Evolutionary conservation across 73 alveolate species (phyloP), one percentile per base, ranked within the genome.

Genomic region (Paramecium bursaria): DNA sequence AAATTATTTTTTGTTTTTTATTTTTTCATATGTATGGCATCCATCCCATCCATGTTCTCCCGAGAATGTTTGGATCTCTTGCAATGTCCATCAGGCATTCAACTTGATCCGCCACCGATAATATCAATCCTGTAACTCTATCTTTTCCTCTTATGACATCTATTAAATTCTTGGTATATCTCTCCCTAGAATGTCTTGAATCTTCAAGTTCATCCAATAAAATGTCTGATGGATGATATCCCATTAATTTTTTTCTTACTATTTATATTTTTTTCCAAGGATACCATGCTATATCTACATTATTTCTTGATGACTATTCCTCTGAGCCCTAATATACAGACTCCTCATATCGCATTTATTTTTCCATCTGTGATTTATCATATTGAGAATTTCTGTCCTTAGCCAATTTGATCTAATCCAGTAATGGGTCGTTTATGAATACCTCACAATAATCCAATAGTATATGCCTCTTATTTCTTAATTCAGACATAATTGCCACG

Each of bases 21-120:
- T 22, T 14, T 33, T 44, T 21, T 97, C 91, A 95, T 33, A 97
- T 91, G 74, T 87, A 91, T 29, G 99, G 97, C 15, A 94, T 60
- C 99, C 99, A 97, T 25, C 98, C 99, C 2, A 95, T 90, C 99
- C 99, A 97, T 52, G 95, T 88, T 87, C 99, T 91, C 52, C 99
- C 99, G 11, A 94, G 87, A 54, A 94, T 94, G 85, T 97, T 93
- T 47, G 99, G 99, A 86, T 97, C 99, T 23, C 95, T 86, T 0
- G 99, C 97, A 57, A 87, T 91, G 61, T 97, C 99, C 31, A 95
- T 94, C 48, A 97, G 75, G 86, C 96, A 90, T 67, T 97, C 99
- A 2, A 97, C 98, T 80, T 94, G 97, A 60, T 92, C 91, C 44
- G 91, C 98, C 14, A 95, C 99, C 44, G 86, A 93, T 50, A 95